Evolutionary conservation across 192 early-diverging fungal species (phyloP).

Genomic region (Entophlyctis helioformis): DNA sequence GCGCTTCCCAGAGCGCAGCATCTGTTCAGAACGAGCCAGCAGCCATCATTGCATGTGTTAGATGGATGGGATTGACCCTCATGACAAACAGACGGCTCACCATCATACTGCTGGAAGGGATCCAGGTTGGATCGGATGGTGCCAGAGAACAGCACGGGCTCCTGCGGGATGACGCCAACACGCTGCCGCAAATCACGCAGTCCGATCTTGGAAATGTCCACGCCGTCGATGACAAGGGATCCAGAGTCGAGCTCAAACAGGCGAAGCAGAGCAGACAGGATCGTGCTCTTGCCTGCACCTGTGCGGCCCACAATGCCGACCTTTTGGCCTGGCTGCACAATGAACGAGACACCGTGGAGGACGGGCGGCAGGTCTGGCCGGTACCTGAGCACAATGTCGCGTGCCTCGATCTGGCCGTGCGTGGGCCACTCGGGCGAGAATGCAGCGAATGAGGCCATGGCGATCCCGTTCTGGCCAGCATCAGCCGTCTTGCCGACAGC

Average conservation of each 20-base stretch:
- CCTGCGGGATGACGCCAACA: constrained; percentile 29
- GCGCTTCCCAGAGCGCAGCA: constrained; percentile 53
- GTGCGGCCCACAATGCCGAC: constrained; percentile 33
- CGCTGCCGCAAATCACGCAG: constrained; percentile 16
- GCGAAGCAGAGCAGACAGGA: constrained; percentile 42
- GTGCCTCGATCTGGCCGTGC: constrained; percentile 4
- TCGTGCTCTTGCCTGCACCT: constrained; percentile 32
- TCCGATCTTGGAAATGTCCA: constrained; percentile 15
- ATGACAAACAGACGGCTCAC: constrained; percentile 14
- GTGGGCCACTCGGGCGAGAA: constrained; percentile 18
- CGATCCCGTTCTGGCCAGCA: no score
- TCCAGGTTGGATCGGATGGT: constrained; percentile 72
- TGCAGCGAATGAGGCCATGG: no score
- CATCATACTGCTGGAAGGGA: constrained; percentile 32
- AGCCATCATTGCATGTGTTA: no score
- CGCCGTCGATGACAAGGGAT: constrained; percentile 26
- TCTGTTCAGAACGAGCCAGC: constrained; percentile 33
- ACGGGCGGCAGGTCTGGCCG: constrained; percentile 21
- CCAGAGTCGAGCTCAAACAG: constrained; percentile 23
- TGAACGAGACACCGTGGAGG: constrained; percentile 11
- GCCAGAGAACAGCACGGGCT: constrained; percentile 26
- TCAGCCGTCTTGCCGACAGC: no score
- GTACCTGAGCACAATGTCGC: constrained; percentile 18
- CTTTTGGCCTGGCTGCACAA: constrained; percentile 4
- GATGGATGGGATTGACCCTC: no score